These are phyloP conservation scores for Geotrichum aggregatum DNA, from an alignment of 1,139 yeast genomes.

Conservation along the genomic window DNA sequence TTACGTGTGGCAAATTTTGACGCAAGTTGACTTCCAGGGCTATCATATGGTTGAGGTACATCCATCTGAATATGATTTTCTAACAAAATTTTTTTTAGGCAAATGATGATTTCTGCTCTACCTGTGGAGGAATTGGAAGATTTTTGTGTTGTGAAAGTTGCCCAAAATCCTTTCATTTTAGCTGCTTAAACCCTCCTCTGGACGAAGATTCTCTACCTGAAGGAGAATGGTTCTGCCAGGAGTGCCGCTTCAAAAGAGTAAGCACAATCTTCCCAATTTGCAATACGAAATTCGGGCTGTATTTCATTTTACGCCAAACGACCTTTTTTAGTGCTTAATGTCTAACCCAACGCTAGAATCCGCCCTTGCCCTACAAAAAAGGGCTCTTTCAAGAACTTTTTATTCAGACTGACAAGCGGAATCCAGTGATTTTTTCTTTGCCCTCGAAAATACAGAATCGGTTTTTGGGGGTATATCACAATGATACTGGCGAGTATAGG, in stretches of 20 bases:
- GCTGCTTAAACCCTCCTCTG: slow-evolving; percentile 87
- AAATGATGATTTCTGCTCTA: slow-evolving; percentile 83
- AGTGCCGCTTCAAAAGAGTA: slow-evolving; percentile 45
- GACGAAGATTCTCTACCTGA: slow-evolving; percentile 73
- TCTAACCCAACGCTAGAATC: slow-evolving; percentile 27
- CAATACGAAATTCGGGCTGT: background rate
- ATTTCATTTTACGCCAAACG: too few relatives aligned
- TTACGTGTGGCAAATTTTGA: background rate
- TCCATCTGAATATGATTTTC: background rate
- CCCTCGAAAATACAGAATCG: slow-evolving; percentile 69
- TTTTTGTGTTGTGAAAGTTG: slow-evolving; percentile 92
- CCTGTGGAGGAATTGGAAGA: slow-evolving; percentile 85
- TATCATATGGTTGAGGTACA: too few relatives aligned
- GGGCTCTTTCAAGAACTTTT: slow-evolving; percentile 62
- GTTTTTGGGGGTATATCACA: slow-evolving; percentile 68
- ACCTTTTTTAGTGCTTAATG: too few relatives aligned
- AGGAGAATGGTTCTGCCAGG: slow-evolving; percentile 85
- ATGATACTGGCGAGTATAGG: slow-evolving; percentile 65
- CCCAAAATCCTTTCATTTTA: slow-evolving; percentile 85
- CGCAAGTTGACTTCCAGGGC: too few relatives aligned
- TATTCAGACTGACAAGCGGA: slow-evolving; percentile 52
- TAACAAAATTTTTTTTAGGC: slow-evolving; percentile 13
- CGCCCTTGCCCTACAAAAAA: slow-evolving; percentile 36
- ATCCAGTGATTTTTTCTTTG: slow-evolving; percentile 69
- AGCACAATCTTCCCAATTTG: slow-evolving; percentile 1